A percentile compares a stretch with the other conserved stretches of the same genome.
Evolutionary conservation across 208 protist genomes (phyloP).

Genomic region (Angomonas desouzai): DNA sequence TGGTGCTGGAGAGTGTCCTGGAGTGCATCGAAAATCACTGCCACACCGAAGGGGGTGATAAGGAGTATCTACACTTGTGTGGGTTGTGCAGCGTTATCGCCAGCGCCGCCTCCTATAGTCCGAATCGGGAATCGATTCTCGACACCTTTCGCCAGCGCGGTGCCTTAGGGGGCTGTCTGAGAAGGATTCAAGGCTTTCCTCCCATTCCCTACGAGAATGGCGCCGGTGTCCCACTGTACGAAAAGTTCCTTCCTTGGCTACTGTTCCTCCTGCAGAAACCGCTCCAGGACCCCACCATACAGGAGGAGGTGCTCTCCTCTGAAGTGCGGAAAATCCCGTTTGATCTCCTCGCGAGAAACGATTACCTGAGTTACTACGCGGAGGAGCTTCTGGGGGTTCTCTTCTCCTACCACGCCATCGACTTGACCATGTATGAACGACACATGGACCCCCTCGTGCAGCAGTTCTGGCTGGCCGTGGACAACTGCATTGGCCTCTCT

Average conservation of each 20-base stretch:
- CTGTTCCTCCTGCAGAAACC: background rate
- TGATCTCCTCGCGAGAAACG: background rate
- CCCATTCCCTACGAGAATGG: background rate
- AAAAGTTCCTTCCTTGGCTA: background rate
- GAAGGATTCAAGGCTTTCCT: background rate
- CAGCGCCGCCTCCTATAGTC: too few species aligned
- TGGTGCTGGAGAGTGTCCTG: background rate
- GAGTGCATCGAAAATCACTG: background rate
- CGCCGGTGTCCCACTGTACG: background rate
- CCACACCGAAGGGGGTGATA: background rate
- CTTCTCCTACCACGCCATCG: conserved; percentile 19
- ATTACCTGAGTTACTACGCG: conserved; percentile 15
- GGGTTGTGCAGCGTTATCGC: background rate
- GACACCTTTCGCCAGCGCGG: background rate
- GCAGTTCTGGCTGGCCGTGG: conserved; percentile 27
- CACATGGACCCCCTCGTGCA: conserved; percentile 25
- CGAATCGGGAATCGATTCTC: too few species aligned
- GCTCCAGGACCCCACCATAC: background rate
- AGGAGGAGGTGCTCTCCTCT: background rate
- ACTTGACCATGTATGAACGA: conserved; percentile 15
- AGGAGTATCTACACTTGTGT: background rate
- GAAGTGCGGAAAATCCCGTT: background rate
- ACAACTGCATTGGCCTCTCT: conserved; percentile 22
- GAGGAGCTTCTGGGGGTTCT: conserved; percentile 26
- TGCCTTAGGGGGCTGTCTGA: background rate